Base-by-base conservation (phyloP, 2,329 filamentous ascomycete species). In the Atkinsonella hypoxylon region DNA sequence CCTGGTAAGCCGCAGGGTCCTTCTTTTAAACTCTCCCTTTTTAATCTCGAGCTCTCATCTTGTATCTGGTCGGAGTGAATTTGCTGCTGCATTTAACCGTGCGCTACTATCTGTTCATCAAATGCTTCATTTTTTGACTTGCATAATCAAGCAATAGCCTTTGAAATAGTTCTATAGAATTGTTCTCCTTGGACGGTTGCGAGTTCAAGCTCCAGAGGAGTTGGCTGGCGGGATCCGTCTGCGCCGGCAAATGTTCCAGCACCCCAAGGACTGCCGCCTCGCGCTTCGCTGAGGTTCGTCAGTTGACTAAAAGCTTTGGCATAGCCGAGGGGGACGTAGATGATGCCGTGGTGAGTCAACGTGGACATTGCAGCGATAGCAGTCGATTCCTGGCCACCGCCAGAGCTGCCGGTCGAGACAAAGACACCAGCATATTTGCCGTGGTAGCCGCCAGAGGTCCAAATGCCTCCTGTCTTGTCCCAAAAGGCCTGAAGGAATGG, bases 251-350 rank as follows among this genome's bases (percentile, higher is more conserved):
- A 94, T 57, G 91, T 95, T 64, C 93, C 93, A 34, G 91, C 90
- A 62, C 91, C 93, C 93, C 93, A 98, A 39, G 93, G 77, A 54
- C 78, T 82, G 55, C 93, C 93, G 63, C 93, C 93, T 66, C 87
- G 87, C 56, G 93, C 77, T 75, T 96, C 89, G 31, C 64, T 65
- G 36, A 95, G 68, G 70, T 90, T 83, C 57, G 82, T 66, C 57
- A 95, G 70, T 56, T 81, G 70, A 53, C 65, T 65, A 65, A 95
- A 96, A 47, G 81, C 72, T 61, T 83, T 87, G 71, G 87, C 84
- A 77, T 95, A 97, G 51, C 93, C 93, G 50, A 97, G 77, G 46
- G 93, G 93, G n/a, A 97, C 89, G 68, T 85, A 97, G 76, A 93
- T 85, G 73, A 97, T 85, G 63, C 93, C 93, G 75, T 97, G 93